A percentile compares a stretch with the other conserved stretches of the same genome.
Evolutionary conservation across 345 rosid genomes (phyloP).

Genomic region (Syzygium jambos): DNA sequence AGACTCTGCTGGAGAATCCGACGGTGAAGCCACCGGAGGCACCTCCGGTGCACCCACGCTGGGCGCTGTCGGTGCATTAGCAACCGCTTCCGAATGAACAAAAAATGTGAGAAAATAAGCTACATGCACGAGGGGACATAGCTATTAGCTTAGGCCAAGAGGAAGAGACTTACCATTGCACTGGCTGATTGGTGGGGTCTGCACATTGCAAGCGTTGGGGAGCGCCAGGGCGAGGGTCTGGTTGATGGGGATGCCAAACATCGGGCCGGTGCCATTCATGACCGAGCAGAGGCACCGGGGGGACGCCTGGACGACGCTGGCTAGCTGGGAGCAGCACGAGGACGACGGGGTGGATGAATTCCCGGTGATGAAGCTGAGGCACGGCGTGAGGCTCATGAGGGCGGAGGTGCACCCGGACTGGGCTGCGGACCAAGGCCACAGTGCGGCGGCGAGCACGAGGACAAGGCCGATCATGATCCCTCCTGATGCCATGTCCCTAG

Average conservation of each 20-base stretch:
- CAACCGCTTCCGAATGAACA: not conserved
- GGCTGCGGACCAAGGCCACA: conserved; percentile 5
- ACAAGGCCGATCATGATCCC: conserved; percentile 10
- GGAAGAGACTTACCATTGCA: conserved; percentile 15
- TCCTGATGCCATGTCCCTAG: conserved; percentile 19
- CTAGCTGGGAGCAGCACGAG: conserved; percentile 9
- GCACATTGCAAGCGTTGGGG: conserved; percentile 9
- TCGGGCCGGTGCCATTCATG: not conserved
- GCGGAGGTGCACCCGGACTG: conserved; percentile 2
- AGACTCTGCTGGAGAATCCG: conserved; percentile 9
- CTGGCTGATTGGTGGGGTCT: conserved; percentile 8
- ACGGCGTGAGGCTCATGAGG: conserved; percentile 1
- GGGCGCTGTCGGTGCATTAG: conserved; percentile 14
- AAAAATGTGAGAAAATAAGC: not conserved
- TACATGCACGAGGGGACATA: conserved; percentile 9
- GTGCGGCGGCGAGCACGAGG: conserved; percentile 15
- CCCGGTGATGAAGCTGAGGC: conserved; percentile 2
- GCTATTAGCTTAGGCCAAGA: conserved; percentile 4
- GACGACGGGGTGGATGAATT: conserved; percentile 5
- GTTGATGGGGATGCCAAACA: conserved; percentile 3
- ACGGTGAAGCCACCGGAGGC: not conserved
- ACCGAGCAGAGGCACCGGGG: conserved; percentile 10
- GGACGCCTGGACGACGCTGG: conserved; percentile 5
- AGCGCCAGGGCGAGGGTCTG: conserved; percentile 8
- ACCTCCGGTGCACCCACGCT: conserved; percentile 2